Evolutionary conservation across 805 yeast species (phyloP).

Genomic region (Brettanomyces anomalus): DNA sequence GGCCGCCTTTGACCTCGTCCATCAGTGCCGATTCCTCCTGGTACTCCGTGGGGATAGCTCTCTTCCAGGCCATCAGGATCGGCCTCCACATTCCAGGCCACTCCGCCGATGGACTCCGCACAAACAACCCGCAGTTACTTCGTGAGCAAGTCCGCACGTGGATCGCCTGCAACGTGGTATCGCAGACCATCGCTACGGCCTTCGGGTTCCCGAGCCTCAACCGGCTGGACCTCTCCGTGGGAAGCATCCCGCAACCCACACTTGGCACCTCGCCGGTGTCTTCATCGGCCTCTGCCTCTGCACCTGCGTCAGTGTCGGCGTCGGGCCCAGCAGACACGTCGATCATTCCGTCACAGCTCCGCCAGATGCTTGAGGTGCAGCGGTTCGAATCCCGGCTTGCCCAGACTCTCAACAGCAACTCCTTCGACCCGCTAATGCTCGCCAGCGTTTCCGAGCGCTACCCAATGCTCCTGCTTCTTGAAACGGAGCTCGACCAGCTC

Average conservation of each 20-base stretch:
- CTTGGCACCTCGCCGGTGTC: not conserved
- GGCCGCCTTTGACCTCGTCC: conserved; percentile 96
- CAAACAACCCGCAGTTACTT: conserved; percentile 37
- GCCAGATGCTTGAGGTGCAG: conserved; percentile 75
- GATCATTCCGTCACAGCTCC: conserved; percentile 49
- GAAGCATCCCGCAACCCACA: no score
- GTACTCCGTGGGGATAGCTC: conserved; percentile 90
- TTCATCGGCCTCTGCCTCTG: not conserved
- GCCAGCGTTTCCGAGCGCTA: conserved; percentile 62
- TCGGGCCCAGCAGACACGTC: conserved; percentile 1
- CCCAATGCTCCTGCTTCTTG: conserved; percentile 63
- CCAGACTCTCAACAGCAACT: conserved; percentile 63
- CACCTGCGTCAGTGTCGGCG: not conserved
- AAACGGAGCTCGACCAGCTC: conserved; percentile 59
- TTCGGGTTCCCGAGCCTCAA: conserved; percentile 82
- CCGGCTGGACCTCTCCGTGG: not conserved
- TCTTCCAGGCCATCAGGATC: conserved; percentile 85
- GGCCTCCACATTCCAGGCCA: conserved; percentile 81
- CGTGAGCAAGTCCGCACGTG: conserved; percentile 84
- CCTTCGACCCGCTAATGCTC: conserved; percentile 56
- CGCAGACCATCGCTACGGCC: conserved; percentile 83
- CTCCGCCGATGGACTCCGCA: conserved; percentile 37
- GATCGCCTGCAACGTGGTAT: conserved; percentile 86
- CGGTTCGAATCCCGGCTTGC: conserved; percentile 82
- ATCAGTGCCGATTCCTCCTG: conserved; percentile 93